These are phyloP conservation scores for Sporothrix euskadiensis DNA, from an alignment of 2,329 filamentous ascomycete species.

Conservation along the genomic window DNA sequence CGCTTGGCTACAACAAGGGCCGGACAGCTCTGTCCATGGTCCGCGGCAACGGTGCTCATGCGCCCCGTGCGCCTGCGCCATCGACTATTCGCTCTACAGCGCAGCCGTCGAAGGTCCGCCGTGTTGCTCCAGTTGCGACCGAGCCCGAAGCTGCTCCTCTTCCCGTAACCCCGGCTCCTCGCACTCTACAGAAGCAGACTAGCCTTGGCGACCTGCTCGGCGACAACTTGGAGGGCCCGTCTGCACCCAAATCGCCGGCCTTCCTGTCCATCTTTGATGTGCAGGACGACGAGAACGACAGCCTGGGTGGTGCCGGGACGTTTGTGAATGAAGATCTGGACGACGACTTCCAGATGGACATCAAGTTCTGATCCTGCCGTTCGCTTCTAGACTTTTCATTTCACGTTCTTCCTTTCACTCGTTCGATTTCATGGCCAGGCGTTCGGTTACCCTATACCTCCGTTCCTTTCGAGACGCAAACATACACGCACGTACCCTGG, in stretches of 20 bases:
- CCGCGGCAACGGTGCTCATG: conserved; percentile 37
- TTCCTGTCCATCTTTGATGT: conserved; percentile 61
- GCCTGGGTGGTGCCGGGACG: conserved; percentile 40
- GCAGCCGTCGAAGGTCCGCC: neutral
- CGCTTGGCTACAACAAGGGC: conserved; percentile 82
- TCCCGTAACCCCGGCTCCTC: neutral
- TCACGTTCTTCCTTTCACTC: conserved; percentile 1
- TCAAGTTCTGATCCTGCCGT: conserved; percentile 37
- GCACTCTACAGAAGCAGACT: neutral
- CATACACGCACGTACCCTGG: conserved; percentile 1
- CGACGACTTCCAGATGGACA: conserved; percentile 58
- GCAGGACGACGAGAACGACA: conserved; percentile 50
- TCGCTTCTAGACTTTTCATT: neutral
- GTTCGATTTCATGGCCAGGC: conserved; percentile 3
- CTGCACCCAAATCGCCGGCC: conserved; percentile 47
- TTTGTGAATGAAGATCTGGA: conserved; percentile 48
- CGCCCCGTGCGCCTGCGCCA: conserved; percentile 41
- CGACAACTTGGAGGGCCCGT: conserved; percentile 34
- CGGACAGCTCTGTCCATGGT: conserved; percentile 56
- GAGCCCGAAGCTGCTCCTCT: neutral
- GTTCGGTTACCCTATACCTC: conserved; percentile 19
- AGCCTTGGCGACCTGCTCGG: conserved; percentile 14
- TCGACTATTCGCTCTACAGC: conserved; percentile 11
- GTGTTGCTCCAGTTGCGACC: neutral
- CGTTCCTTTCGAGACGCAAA: conserved; percentile 9